Conservation (phyloP, 306 rosid genomes). For the Quercus mongolica region DNA sequence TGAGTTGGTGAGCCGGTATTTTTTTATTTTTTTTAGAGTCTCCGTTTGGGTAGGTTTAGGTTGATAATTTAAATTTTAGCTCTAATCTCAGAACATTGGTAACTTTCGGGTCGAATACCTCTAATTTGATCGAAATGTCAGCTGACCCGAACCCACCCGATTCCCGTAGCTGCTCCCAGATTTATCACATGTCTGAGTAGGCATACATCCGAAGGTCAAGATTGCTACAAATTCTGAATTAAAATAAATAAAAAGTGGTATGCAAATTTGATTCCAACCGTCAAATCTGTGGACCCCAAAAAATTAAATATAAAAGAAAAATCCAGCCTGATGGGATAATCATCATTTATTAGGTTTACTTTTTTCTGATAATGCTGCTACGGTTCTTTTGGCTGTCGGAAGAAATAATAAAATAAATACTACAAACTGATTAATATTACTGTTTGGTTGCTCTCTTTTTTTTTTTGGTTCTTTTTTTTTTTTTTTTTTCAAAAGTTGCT, state of each 20-base stretch:
- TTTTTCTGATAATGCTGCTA: constrained; percentile 11
- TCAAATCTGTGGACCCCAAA: constrained; percentile 17
- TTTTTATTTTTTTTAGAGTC: too few relatives aligned
- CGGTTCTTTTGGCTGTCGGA: constrained; percentile 23
- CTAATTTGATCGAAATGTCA: too few relatives aligned
- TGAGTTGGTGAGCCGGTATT: too few relatives aligned
- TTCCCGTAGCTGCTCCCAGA: background rate
- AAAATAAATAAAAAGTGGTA: background rate
- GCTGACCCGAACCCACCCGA: background rate
- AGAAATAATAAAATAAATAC: background rate
- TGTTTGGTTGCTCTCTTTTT: background rate
- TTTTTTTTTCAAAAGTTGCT: background rate
- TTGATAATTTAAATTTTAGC: too few relatives aligned
- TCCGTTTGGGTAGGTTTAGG: too few relatives aligned
- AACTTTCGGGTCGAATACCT: too few relatives aligned
- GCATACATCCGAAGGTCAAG: background rate
- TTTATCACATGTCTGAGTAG: background rate
- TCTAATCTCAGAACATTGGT: too few relatives aligned
- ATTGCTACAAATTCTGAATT: background rate
- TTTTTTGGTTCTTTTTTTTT: fast-evolving
- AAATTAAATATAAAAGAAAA: constrained; percentile 10
- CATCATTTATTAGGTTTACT: constrained; percentile 14
- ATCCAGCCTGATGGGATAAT: constrained; percentile 13
- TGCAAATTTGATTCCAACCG: background rate
- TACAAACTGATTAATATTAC: background rate